Base-by-base conservation (phyloP, 371 early-diverging fungal genomes). In the Batkoa obscura region DNA sequence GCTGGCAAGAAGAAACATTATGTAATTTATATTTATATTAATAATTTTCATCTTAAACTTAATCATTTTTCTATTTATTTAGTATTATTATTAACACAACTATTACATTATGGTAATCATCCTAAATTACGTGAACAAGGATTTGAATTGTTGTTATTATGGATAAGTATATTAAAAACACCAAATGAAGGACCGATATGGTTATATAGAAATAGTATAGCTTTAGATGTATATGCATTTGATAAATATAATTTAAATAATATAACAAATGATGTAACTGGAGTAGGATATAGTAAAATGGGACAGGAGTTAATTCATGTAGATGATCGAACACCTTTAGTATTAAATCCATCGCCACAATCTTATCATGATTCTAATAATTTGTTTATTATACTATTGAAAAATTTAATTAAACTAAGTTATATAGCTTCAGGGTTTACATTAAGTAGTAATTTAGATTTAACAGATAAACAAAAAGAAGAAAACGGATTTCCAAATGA, bases 81-180 rank as follows among this genome's bases (percentile, higher is more conserved):
- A 73, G 73, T 77, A 12, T 70, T 66, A 9, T 62, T 79, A 37
- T 59, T 79, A 9, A 62, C 71, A 0, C 68, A 75, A 38, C 66
- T 79, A 4, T 59, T 79, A 9, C 73, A 75, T 47, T 72, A 72
- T 50, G 53, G 72, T 71, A 88, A 86, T 62, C 84, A 86, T 60
- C 72, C 77, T 1, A 65, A 76, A 36, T 59, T 86, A 39, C 78
- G 86, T 17, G 68, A 74, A 2, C 75, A 83, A 49, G 89, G 89
- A 17, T 75, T 88, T 58, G 75, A 78, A 34, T 59, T 88, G 31
- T 64, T 88, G n/a, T 72, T 85, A 17, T 60, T 78, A 17, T 84
- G 80, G 79, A 53, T 88, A 38, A 79, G 81, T 62, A 76, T 72
- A 43, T 79, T 78, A 56, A 73, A 75, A 0, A 69, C 69, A 0